A percentile compares a stretch with the other conserved stretches of the same genome.
Evolutionary conservation across 1,284 basidiomycete species (phyloP).

Genomic region (Retiboletus fuscus): DNA sequence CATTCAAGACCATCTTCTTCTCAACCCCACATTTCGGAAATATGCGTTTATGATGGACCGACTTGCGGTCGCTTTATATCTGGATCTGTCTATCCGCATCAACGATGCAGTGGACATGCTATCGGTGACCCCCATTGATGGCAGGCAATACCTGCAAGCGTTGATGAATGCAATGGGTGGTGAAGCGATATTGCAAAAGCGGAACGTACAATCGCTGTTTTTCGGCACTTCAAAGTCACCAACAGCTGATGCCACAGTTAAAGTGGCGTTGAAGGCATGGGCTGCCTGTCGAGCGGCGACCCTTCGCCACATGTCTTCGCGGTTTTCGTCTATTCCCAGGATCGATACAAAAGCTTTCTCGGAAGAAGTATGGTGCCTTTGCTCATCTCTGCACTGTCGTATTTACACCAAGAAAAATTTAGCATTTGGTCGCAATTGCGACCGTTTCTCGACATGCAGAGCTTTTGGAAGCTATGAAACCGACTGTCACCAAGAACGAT

Average conservation of each 20-base stretch:
- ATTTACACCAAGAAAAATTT: slow-evolving; percentile 25
- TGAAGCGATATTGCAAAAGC: slow-evolving; percentile 44
- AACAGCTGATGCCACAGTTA: slow-evolving; percentile 25
- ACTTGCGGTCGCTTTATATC: slow-evolving; percentile 55
- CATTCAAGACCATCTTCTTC: slow-evolving; percentile 49
- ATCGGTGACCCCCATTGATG: slow-evolving; percentile 38
- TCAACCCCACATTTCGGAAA: slow-evolving; percentile 43
- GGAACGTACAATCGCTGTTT: slow-evolving; percentile 52
- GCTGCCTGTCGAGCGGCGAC: slow-evolving; percentile 51
- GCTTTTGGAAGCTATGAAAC: slow-evolving; percentile 53
- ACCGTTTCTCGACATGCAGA: slow-evolving; percentile 55
- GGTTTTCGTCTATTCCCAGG: slow-evolving; percentile 31
- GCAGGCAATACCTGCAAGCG: slow-evolving; percentile 51
- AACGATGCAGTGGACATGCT: too few relatives aligned
- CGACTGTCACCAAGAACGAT: slow-evolving; percentile 57
- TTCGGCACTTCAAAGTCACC: slow-evolving; percentile 45
- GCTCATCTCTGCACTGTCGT: not conserved
- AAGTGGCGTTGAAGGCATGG: slow-evolving; percentile 60
- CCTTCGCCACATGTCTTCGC: slow-evolving; percentile 33
- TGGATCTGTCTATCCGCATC: slow-evolving; percentile 54
- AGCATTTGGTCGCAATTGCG: slow-evolving; percentile 53
- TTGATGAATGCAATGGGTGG: slow-evolving; percentile 56
- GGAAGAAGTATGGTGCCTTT: slow-evolving; percentile 27
- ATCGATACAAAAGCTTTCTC: slow-evolving; percentile 36
- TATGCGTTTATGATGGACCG: slow-evolving; percentile 60